Evolutionary conservation across 805 yeast species (phyloP), one percentile per base, ranked within the genome.

Genomic region (Teunomyces atbi): DNA sequence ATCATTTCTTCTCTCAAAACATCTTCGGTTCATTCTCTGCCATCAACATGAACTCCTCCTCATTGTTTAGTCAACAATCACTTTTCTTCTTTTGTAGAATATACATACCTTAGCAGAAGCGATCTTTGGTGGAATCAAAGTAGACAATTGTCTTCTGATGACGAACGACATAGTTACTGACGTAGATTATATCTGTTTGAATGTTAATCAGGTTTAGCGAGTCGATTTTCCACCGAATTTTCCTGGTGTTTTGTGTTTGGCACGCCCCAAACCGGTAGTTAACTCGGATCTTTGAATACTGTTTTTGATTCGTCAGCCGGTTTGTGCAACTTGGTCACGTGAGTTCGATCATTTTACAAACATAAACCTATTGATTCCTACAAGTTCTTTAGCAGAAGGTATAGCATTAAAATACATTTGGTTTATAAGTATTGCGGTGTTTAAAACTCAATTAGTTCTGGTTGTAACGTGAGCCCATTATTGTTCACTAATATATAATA

Each of bases 81-180:
- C 28, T 5, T n/a, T 11, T 13, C 21, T 19, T n/a, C 6, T 7
- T 36, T 36, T 21, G n/a, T 7, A 5, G 18, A 5, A 23, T 20
- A 36, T 36, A 41, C 52, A 29, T 80, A 86, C 92, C 73, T 84
- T 81, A 40, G 96, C 94, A 53, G 97, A 90, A 47, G 97, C 97
- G 66, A 92, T 84, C 92, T 92, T 92, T 70, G 99, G 99, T 61
- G 99, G 99, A 66, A 92, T 91, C 77, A 92, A 80, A 64, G 97
- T 86, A 56, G 98, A 90, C 71, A 92, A 81, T 61, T 85, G 85
- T 77, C 99, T 91, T 84, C 88, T 91, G 65, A 83, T 78, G 72
- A 90, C 78, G 77, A 83, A 86, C 64, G 94, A 86, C 95, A 87
- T 89, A 48, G 19, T 42, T 48, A 50, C 39, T 42, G 46, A 45